phyloP scores from a whole-genome alignment of 2,329 filamentous ascomycete species.

The Ampelomyces quisqualis region DNA sequence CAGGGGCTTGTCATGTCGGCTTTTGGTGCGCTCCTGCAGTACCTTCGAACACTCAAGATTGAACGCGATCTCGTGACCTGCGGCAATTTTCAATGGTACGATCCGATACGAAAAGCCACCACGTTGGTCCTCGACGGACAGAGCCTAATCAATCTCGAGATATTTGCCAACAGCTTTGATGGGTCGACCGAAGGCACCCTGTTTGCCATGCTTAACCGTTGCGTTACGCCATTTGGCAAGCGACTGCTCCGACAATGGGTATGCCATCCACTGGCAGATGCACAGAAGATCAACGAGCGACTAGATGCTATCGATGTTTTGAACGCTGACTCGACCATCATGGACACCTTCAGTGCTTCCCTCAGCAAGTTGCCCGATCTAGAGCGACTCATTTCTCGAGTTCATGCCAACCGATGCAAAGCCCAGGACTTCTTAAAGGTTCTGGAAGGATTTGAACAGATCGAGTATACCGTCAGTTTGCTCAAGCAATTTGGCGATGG shows the following conservation, averaged over 20 bases:
- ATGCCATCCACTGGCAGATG: slow-evolving; percentile 88
- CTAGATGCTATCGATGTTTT: slow-evolving; percentile 92
- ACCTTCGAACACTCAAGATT: slow-evolving; percentile 79
- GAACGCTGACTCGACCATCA: slow-evolving; percentile 76
- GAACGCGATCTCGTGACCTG: slow-evolving; percentile 85
- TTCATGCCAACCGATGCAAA: slow-evolving; percentile 88
- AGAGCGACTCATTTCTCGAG: slow-evolving; percentile 87
- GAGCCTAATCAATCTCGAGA: slow-evolving; percentile 94
- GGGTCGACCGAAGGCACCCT: slow-evolving; percentile 82
- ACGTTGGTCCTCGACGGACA: slow-evolving; percentile 93
- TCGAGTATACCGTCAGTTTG: slow-evolving; percentile 87
- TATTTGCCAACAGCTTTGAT: slow-evolving; percentile 91
- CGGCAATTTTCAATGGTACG: slow-evolving; percentile 88
- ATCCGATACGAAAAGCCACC: slow-evolving; percentile 85
- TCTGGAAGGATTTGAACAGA: slow-evolving; percentile 94
- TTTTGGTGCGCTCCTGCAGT: slow-evolving; percentile 83
- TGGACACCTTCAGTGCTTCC: slow-evolving; percentile 84
- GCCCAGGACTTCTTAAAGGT: slow-evolving; percentile 91
- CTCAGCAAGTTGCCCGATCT: slow-evolving; percentile 91
- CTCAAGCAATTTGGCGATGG: slow-evolving; percentile 72
- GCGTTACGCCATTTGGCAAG: slow-evolving; percentile 95
- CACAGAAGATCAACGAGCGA: slow-evolving; percentile 84
- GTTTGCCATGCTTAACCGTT: slow-evolving; percentile 87
- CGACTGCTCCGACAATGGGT: slow-evolving; percentile 96
- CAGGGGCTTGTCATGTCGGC: slow-evolving; percentile 88